phyloP scores from a whole-genome alignment of 2,329 filamentous ascomycete genomes.

The Stachybotrys chlorohalonatus region DNA sequence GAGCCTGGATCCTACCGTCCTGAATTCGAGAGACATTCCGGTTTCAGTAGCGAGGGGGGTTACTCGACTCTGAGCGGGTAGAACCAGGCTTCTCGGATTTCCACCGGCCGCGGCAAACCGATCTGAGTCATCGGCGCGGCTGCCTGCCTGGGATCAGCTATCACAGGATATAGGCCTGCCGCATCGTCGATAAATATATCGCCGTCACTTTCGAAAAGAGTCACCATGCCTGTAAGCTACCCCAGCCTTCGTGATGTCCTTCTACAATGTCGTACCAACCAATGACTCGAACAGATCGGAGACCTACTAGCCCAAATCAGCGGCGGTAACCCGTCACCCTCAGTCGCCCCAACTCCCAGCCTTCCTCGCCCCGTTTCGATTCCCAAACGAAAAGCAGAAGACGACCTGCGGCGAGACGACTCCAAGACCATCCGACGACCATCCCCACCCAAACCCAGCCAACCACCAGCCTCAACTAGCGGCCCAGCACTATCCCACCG shows the following conservation, averaged over 20 bases:
- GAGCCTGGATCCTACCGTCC: neutral
- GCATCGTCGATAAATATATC: constrained; percentile 2
- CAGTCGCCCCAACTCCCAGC: constrained; percentile 21
- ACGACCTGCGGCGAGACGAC: constrained; percentile 31
- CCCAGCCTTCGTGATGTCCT: neutral
- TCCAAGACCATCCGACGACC: constrained; percentile 32
- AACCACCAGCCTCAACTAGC: neutral
- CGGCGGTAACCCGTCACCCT: constrained; percentile 35
- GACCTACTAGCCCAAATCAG: constrained; percentile 45
- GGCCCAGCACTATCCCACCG: neutral
- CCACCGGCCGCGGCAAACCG: neutral
- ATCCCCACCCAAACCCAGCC: constrained; percentile 5
- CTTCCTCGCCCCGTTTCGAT: constrained; percentile 14
- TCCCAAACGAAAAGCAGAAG: constrained; percentile 50
- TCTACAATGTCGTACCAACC: constrained; percentile 1
- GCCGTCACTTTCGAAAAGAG: neutral
- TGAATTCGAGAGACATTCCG: neutral
- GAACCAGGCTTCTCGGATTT: neutral
- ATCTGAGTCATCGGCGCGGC: neutral
- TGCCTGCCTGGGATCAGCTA: neutral
- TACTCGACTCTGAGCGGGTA: neutral
- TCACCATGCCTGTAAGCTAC: constrained; percentile 21
- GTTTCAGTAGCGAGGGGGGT: neutral
- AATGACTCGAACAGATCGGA: constrained; percentile 21
- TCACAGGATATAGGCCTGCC: constrained; percentile 6